Base-by-base conservation (phyloP, 495 filamentous ascomycete species). In the Clavariopsis aquatica region DNA sequence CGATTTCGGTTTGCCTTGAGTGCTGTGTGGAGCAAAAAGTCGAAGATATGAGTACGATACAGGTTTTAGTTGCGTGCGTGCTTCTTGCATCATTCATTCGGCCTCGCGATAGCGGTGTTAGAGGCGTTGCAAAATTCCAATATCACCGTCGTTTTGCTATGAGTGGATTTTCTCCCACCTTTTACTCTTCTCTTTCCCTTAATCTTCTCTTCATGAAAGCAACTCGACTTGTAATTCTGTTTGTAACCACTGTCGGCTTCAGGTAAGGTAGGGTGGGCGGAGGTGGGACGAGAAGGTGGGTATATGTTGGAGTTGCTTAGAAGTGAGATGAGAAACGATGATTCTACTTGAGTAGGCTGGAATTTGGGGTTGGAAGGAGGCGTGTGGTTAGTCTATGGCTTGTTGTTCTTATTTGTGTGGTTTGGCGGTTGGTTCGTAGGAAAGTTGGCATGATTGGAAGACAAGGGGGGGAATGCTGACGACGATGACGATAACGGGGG, bases 61-160 rank as follows among this genome's bases (percentile, higher is more conserved):
- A 17, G 19, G 17, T 4, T 22, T 51, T 22, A 9, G 9, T 51
- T 28, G 19, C n/a, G 10, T 28, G 20, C 24, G 24, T n/a, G 12
- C n/a, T n/a, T n/a, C n/a, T 20, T 54, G 52, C 52, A 15, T 36
- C 29, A 38, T 38, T 36, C 22, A 38, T 38, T 31, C 28, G 34
- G 34, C 34, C 22, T 19, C 13, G 19, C 19, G 22, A 19, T 17
- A 17, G 38, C 23, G 55, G 55, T 57, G 55, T 57, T 57, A 38
- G 55, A 36, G 55, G 55, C 55, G 36, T 57, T 57, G 36, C 43
- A 13, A 60, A 60, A 51, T 41, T 23, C 17, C 53, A 34, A 43
- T 56, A 56, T 56, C 53, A 23, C 53, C 53, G 36, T 56, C 31
- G 29, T 56, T 56, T 34, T 45, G 31, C 26, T 19, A 19, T 15